A percentile compares a stretch with the other conserved stretches of the same genome.
These are phyloP conservation scores for Cajanus cajan DNA, from an alignment of 306 rosid genomes.

Conservation along the genomic window DNA sequence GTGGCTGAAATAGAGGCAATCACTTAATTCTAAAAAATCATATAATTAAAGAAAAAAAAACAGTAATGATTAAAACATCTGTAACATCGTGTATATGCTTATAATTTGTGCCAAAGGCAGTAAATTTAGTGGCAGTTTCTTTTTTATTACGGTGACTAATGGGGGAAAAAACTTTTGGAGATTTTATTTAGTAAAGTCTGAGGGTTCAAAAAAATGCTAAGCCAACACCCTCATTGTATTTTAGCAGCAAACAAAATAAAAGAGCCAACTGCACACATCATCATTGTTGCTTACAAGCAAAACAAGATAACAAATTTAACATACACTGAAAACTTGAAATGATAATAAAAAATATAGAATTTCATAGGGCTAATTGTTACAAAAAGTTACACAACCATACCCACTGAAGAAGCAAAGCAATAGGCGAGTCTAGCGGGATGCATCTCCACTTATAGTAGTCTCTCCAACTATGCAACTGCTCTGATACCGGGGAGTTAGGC, in stretches of 20 bases:
- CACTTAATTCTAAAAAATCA: not conserved
- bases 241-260: not conserved
- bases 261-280: not conserved
- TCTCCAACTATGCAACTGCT: constrained; percentile 62
- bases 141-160: not conserved
- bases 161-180: not conserved
- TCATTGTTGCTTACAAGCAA: constrained; percentile 14
- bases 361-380: not conserved
- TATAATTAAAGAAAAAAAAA: not conserved
- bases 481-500: constrained; percentile 45
- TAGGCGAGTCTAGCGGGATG: constrained; percentile 74
- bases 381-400: constrained; percentile 45
- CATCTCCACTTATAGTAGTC: constrained; percentile 85
- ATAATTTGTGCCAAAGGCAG: not conserved
- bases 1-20: constrained; percentile 61
- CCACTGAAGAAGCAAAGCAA: constrained; percentile 88
- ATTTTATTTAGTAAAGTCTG: constrained; percentile 22
- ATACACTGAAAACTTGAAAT: constrained; percentile 7
- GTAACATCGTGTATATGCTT: not conserved
- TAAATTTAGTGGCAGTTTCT: not conserved
- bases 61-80: not conserved
- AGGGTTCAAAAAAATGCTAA: not conserved
- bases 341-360: constrained; percentile 1
- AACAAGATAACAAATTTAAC: constrained; percentile 8
- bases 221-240: not conserved